These are phyloP conservation scores for Marsdenia floribunda DNA, from an alignment of 257 asterid genomes.

Conservation along the genomic window DNA sequence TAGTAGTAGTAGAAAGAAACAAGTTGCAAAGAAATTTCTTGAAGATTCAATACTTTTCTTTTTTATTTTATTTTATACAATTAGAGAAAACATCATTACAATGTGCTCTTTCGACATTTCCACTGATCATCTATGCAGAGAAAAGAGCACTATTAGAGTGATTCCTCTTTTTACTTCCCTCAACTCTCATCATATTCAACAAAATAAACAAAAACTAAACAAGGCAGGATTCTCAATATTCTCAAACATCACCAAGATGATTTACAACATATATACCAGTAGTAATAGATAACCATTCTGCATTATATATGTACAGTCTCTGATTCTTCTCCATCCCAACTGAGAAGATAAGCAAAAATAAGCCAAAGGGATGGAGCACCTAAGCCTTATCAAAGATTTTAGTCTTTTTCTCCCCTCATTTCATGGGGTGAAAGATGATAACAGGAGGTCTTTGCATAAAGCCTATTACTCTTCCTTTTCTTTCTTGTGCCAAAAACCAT, in stretches of 20 bases:
- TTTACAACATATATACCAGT: background rate
- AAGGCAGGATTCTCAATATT: background rate
- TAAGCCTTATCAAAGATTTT: background rate
- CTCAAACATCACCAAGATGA: background rate
- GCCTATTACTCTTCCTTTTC: background rate
- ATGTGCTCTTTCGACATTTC: background rate
- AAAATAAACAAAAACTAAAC: background rate
- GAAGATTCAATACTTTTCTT: background rate
- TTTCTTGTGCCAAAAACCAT: conserved; percentile 8
- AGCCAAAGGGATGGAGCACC: background rate
- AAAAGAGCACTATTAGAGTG: background rate
- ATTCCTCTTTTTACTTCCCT: conserved; percentile 1
- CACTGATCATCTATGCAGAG: too few species aligned
- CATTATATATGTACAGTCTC: conserved; percentile 14
- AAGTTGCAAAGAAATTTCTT: background rate
- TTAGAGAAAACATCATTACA: background rate
- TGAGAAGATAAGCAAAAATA: conserved; percentile 7
- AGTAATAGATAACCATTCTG: conserved; percentile 5
- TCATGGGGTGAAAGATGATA: background rate
- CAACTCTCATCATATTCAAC: conserved; percentile 7
- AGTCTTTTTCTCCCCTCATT: background rate
- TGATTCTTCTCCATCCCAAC: conserved; percentile 9
- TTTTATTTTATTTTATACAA: too few species aligned
- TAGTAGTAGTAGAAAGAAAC: too few species aligned
- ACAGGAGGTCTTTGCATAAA: too few species aligned